Conservation (phyloP, 2,329 filamentous ascomycete species). For the Truncatella angustata region DNA sequence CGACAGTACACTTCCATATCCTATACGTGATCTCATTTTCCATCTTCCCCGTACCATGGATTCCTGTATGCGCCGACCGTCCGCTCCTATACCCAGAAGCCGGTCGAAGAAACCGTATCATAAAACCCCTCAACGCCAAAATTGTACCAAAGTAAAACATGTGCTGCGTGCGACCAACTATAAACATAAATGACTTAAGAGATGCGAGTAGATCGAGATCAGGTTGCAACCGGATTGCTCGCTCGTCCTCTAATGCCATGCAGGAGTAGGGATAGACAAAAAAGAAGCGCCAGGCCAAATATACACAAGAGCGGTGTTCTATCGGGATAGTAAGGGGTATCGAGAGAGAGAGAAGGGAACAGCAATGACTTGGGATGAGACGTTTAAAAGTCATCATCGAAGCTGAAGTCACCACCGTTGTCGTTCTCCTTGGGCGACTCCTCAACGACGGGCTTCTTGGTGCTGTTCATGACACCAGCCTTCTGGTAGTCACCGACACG, state of each 20-base stretch:
- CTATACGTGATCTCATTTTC: conserved; percentile 11
- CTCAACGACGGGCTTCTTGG: conserved; percentile 60
- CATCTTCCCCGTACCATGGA: neutral
- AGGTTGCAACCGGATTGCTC: conserved; percentile 8
- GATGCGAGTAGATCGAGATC: neutral
- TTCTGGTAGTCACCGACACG: conserved; percentile 99
- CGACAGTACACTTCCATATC: conserved; percentile 14
- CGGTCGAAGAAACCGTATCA: conserved; percentile 1
- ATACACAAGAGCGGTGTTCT: conserved; percentile 13
- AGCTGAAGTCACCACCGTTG: conserved; percentile 78
- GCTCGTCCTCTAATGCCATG: conserved; percentile 9
- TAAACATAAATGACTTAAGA: neutral
- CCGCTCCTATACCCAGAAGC: neutral
- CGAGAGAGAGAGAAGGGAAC: conserved; percentile 18
- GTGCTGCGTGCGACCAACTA: neutral
- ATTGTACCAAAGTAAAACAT: conserved; percentile 2
- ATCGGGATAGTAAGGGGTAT: conserved; percentile 22
- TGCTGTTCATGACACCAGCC: conserved; percentile 95
- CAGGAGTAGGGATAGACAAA: conserved; percentile 9
- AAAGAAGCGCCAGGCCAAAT: conserved; percentile 13
- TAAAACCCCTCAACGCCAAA: conserved; percentile 12
- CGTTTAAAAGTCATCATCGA: conserved; percentile 93
- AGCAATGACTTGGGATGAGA: conserved; percentile 13
- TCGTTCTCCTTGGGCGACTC: conserved; percentile 50
- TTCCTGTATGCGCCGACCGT: conserved; percentile 4